Percentiles rank a stretch among this genome's conserved stretches.
Conservation (phyloP, 2,329 filamentous ascomycete genomes). For the Colletotrichum musae region DNA sequence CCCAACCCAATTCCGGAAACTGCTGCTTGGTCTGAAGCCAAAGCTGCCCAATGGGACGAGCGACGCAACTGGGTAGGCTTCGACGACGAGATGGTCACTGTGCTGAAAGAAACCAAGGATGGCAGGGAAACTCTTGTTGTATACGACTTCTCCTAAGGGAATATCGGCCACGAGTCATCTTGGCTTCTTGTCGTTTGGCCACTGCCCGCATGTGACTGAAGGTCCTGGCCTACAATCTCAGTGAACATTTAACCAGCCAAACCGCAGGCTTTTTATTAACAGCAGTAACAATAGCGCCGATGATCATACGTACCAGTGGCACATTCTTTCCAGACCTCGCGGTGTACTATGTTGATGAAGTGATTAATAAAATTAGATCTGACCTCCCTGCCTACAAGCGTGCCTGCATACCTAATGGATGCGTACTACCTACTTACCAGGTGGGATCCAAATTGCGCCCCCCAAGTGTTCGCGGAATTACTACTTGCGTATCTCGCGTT, state of each 20-base stretch:
- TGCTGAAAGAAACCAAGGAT: slow-evolving; percentile 78
- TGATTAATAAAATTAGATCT: slow-evolving; percentile 31
- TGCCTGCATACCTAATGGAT: too few relatives aligned
- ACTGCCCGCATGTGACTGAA: not conserved
- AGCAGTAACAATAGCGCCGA: too few relatives aligned
- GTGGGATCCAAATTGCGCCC: not conserved
- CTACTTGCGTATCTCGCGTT: slow-evolving; percentile 30
- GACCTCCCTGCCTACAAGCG: too few relatives aligned
- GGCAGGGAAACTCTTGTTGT: slow-evolving; percentile 83
- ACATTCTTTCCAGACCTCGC: not conserved
- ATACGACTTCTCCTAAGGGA: slow-evolving; percentile 83
- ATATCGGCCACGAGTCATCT: not conserved
- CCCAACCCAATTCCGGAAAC: slow-evolving; percentile 49
- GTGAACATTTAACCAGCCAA: too few relatives aligned
- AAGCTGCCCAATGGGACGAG: slow-evolving; percentile 57
- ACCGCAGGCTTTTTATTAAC: too few relatives aligned
- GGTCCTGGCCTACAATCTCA: not conserved
- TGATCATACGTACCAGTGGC: not conserved
- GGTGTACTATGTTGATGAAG: not conserved
- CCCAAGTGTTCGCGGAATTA: not conserved
- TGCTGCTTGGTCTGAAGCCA: not conserved
- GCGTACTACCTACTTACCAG: too few relatives aligned
- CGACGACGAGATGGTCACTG: slow-evolving; percentile 92
- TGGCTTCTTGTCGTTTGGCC: not conserved
- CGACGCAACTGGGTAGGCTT: slow-evolving; percentile 82